A percentile compares a stretch with the other conserved stretches of the same genome.
These are phyloP conservation scores for Dactylellina leptospora DNA, from an alignment of 2,329 filamentous ascomycete species.

Conservation along the genomic window DNA sequence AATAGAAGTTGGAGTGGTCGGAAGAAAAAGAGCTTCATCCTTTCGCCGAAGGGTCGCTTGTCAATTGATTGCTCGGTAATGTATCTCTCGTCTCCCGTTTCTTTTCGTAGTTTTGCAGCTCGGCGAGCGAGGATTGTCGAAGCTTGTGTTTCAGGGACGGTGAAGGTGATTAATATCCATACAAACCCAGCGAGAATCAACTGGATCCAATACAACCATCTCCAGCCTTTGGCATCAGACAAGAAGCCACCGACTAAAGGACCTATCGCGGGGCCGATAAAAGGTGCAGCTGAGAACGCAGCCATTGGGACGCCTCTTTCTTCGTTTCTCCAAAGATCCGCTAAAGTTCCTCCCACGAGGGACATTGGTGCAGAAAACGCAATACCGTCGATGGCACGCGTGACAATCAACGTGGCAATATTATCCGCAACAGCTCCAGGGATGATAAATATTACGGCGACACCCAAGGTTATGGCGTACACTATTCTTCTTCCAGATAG, in stretches of 20 bases:
- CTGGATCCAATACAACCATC: slow-evolving; percentile 89
- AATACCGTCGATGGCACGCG: slow-evolving; percentile 75
- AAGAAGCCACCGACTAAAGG: slow-evolving; percentile 81
- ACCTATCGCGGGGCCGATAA: slow-evolving; percentile 75
- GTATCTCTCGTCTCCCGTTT: slow-evolving; percentile 72
- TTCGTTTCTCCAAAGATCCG: slow-evolving; percentile 84
- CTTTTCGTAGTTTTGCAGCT: slow-evolving; percentile 75
- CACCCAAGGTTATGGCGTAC: slow-evolving; percentile 72
- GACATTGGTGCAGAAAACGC: slow-evolving; percentile 89
- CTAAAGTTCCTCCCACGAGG: slow-evolving; percentile 78
- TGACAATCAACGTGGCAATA: slow-evolving; percentile 76
- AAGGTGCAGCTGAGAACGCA: slow-evolving; percentile 82
- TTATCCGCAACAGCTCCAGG: slow-evolving; percentile 80
- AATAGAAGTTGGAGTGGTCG: slow-evolving; percentile 88
- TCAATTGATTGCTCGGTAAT: slow-evolving; percentile 86
- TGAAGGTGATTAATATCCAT: slow-evolving; percentile 82
- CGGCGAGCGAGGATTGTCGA: slow-evolving; percentile 72
- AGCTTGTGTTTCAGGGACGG: slow-evolving; percentile 88
- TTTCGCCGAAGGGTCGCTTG: slow-evolving; percentile 72
- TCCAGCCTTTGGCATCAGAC: slow-evolving; percentile 74
- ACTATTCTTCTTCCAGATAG: slow-evolving; percentile 76
- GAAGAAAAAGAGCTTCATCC: slow-evolving; percentile 76
- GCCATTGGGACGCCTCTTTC: slow-evolving; percentile 89
- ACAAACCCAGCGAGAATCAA: slow-evolving; percentile 76
- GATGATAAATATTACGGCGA: slow-evolving; percentile 81